phyloP scores from a whole-genome alignment of 2,329 filamentous ascomycete genomes.

The Penicillium sp. region DNA sequence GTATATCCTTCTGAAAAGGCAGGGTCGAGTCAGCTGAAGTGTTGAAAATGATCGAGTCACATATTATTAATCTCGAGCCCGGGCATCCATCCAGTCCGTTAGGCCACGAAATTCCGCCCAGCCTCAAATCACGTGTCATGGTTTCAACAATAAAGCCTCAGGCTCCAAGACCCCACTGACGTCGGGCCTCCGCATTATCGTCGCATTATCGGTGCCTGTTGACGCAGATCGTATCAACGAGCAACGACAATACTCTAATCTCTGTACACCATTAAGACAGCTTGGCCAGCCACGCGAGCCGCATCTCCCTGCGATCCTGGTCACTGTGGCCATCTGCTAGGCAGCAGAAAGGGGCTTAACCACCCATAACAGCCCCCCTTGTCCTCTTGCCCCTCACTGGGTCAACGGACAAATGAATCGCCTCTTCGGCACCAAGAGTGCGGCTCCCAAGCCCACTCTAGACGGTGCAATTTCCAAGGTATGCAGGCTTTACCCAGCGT shows the following conservation, averaged over 20 bases:
- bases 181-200: conserved; percentile 14
- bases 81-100: background rate
- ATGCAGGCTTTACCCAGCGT: conserved; percentile 17
- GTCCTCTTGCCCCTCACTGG: conserved; percentile 1
- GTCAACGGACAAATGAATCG: conserved; percentile 71
- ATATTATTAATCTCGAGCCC: background rate
- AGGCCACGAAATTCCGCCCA: background rate
- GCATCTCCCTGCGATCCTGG: background rate
- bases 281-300: background rate
- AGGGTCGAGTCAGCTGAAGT: background rate
- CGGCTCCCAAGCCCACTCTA: conserved; percentile 86
- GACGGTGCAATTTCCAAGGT: conserved; percentile 80
- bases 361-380: background rate
- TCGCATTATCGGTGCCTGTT: conserved; percentile 15
- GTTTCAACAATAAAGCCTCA: background rate
- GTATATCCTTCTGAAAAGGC: background rate
- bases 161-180: conserved; percentile 17
- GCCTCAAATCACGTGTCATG: background rate
- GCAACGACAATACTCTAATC: background rate
- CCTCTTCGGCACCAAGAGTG: conserved; percentile 85
- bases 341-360: background rate
- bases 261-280: background rate
- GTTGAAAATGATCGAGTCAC: background rate
- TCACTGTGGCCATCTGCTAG: background rate
- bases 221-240: background rate